A percentile compares a stretch with the other conserved stretches of the same genome.
Evolutionary conservation across 257 asterid genomes (phyloP).

Genomic region (Gardenia jasminoides): DNA sequence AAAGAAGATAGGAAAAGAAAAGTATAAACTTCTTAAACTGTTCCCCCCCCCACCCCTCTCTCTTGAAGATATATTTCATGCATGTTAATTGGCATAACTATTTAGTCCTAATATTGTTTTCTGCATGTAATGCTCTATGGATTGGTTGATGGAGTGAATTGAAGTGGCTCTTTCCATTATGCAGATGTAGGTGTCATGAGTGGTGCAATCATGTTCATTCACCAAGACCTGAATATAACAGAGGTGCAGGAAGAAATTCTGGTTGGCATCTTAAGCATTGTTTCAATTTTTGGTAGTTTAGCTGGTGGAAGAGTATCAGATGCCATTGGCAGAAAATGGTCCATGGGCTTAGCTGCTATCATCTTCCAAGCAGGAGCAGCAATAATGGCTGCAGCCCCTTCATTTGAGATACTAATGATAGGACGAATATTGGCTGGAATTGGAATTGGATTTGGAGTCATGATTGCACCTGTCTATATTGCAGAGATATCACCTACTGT

Average conservation of each 20-base stretch:
- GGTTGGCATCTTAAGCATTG: conserved; percentile 69
- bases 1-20: neutral
- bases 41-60: neutral
- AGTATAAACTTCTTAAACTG: neutral
- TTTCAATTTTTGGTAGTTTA: conserved; percentile 84
- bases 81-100: neutral
- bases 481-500: conserved; percentile 89
- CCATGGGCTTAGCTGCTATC: conserved; percentile 88
- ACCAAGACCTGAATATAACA: conserved; percentile 68
- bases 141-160: neutral
- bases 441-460: conserved; percentile 89
- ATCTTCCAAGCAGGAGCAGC: conserved; percentile 78
- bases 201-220: conserved; percentile 84
- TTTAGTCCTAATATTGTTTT: neutral
- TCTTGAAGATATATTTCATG: neutral
- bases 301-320: conserved; percentile 85
- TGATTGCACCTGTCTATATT: conserved; percentile 90
- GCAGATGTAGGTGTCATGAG: conserved; percentile 98
- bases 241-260: conserved; percentile 83
- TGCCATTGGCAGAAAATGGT: conserved; percentile 89
- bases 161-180: conserved; percentile 8
- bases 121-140: neutral
- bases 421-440: conserved; percentile 85
- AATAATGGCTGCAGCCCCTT: conserved; percentile 79
- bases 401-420: conserved; percentile 57